A percentile compares a stretch with the other conserved stretches of the same genome.
Evolutionary conservation across 2,329 filamentous ascomycete genomes (phyloP).

Genomic region (Cordyceps fumosorosea): DNA sequence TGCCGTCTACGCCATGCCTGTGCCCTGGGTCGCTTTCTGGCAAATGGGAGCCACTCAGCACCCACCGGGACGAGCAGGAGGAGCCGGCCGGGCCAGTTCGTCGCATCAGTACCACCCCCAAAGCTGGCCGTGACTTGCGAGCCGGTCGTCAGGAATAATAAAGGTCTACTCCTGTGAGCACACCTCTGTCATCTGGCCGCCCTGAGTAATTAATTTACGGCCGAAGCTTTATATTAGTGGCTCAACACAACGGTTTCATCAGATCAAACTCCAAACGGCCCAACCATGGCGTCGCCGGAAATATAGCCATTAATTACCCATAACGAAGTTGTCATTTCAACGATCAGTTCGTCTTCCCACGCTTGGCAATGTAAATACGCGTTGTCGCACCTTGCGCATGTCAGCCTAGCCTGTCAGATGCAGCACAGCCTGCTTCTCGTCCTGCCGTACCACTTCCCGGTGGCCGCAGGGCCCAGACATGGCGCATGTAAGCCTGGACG

Average conservation of each 20-base stretch:
- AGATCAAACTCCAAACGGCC: not conserved
- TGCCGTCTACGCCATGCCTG: not conserved
- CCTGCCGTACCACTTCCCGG: not conserved
- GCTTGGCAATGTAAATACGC: not conserved
- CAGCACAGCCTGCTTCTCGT: not conserved
- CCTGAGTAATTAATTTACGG: not conserved
- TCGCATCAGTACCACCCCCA: not conserved
- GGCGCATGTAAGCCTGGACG: not conserved
- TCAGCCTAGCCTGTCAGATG: not conserved
- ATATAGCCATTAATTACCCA: too few relatives aligned
- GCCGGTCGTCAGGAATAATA: too few relatives aligned
- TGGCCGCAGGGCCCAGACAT: conserved; percentile 1
- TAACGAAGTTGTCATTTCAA: too few relatives aligned
- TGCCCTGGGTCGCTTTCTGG: not conserved
- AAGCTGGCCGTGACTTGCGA: not conserved
- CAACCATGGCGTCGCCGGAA: not conserved
- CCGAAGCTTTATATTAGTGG: not conserved
- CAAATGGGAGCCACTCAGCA: not conserved
- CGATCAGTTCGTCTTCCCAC: too few relatives aligned
- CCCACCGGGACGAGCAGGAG: not conserved
- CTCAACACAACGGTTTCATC: not conserved
- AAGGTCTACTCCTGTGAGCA: not conserved
- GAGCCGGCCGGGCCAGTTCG: not conserved
- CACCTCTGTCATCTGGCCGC: not conserved
- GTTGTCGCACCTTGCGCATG: not conserved